Base-by-base conservation (phyloP, 371 early-diverging fungal species). In the Apophysomyces sp. region DNA sequence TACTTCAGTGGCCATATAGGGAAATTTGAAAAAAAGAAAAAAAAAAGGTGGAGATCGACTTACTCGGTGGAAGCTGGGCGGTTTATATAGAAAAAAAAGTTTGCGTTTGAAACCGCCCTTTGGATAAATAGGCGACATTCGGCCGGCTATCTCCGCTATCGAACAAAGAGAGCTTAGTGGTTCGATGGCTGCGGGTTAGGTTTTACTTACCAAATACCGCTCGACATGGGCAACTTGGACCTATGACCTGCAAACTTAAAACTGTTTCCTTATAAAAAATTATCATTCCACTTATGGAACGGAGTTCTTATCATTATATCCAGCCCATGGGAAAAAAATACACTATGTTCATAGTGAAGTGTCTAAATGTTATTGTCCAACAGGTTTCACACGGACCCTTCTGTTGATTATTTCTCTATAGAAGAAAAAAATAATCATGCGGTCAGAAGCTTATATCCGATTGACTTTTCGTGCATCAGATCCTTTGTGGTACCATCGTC, bases 11-110 rank as follows among this genome's bases (percentile, higher is more conserved):
- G 49, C 21, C 49, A 44, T 44, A 44, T 18, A 44, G 49, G 49
- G 49, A 44, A 44, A 13, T 8, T 34, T 34, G 34, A 34, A 52
- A 29, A n/a, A 21, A 57, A 55, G 44, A 55, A 55, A 60, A 57
- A 40, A 24, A 44, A 24, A 24, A 41, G 11, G 28, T 24, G 21
- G 21, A n/a, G 34, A 52, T 34, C 30, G 31, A 34, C 49, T 21
- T 16, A 44, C 49, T 44, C 49, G 49, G 49, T 44, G 49, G 21
- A n/a, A 44, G 21, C 21, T 2, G 13, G 21, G 21, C n/a, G 49
- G 49, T 44, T 44, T 44, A 44, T 18, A 44, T 44, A 44, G 49
- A 44, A 44, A 44, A 44, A 44, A 44, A 44, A 44, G n/a, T 21
- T n/a, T 7, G 21, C 21, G 21, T 16, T 44, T 44, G 16, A 21